phyloP scores from a whole-genome alignment of 192 early-diverging fungal species.

The Coemansia sp. region DNA sequence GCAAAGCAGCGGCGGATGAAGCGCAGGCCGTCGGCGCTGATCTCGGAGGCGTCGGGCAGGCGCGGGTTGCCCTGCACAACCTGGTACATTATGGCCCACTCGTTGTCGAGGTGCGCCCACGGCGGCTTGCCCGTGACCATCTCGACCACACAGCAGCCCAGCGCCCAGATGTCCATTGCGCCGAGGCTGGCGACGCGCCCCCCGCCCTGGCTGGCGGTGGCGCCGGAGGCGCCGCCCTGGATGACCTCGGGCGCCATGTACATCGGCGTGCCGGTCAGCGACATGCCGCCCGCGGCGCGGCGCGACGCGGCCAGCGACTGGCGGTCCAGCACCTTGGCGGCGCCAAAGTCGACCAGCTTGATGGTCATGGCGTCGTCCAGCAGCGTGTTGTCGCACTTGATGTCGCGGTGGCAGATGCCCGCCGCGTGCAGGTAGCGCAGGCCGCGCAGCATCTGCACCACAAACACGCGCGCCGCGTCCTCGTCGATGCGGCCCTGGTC shows the following conservation, averaged over 20 bases:
- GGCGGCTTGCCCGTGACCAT: conserved; percentile 90
- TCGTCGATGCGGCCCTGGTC: conserved; percentile 87
- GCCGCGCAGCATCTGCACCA: conserved; percentile 82
- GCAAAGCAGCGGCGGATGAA: conserved; percentile 83
- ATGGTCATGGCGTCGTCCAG: conserved; percentile 76
- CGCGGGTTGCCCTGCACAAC: conserved; percentile 78
- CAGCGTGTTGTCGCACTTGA: conserved; percentile 87
- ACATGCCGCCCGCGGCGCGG: conserved; percentile 23
- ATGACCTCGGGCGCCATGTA: conserved; percentile 81
- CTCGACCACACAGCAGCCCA: conserved; percentile 90
- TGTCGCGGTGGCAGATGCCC: conserved; percentile 89
- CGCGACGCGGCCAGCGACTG: conserved; percentile 57
- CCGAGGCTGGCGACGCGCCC: conserved; percentile 53
- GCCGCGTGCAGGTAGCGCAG: conserved; percentile 82
- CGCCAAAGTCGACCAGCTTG: conserved; percentile 92
- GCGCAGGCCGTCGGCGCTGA: conserved; percentile 69
- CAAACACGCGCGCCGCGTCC: conserved; percentile 67
- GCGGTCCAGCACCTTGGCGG: conserved; percentile 83
- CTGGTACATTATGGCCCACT: conserved; percentile 96
- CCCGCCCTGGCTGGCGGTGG: no score
- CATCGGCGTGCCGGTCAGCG: conserved; percentile 65
- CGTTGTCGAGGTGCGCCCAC: conserved; percentile 89
- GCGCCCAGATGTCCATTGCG: conserved; percentile 91
- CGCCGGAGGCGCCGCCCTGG: conserved; percentile 73
- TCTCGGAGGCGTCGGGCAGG: conserved; percentile 69